Evolutionary conservation across 257 asterid species (phyloP), one percentile per base, ranked within the genome.

Genomic region (Sherardia arvensis): DNA sequence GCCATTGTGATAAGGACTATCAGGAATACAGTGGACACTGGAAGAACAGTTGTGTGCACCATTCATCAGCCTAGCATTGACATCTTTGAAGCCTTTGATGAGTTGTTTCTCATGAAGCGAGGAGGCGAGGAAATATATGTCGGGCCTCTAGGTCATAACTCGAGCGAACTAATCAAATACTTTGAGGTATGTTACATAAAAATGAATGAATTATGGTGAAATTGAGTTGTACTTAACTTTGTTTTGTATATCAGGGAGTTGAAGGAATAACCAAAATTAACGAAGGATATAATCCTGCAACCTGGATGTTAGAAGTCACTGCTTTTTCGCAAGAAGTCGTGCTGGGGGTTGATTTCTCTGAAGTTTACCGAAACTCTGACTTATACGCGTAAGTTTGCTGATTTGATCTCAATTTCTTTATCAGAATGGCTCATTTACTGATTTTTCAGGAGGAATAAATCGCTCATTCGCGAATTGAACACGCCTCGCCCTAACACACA

Each of bases 41-140:
- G 95, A 74, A 67, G 95, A 70, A 87, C 95, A 0, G 94, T 85
- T 1, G 95, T 87, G 14, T 87, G 95, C 82, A 87, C 95, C 45
- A 87, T 87, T 67, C 95, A 87, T 64, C 95, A 87, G 59, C 95
- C 94, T 29, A 85, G 95, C 70, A 87, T 87, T 5, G 95, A 87
- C 73, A 83, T 87, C 22, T 87, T 87, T 54, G 95, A 87, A 59
- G 94, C 95, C 40, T 87, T 87, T 30, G 95, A 85, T 58, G 95
- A 87, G 95, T 78, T 87, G 59, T 80, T 85, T 60, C 74, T 87
- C 54, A 67, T 87, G 87, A 87, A 87, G 74, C 66, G 91, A 23
- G 95, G 95, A 63, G 95, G 95, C 17, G 78, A 83, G 72, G 95
- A 85, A 68, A 85, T 87, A 76, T 87, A 83, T n/a, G 87, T 83